Conservation (phyloP, 2,329 filamentous ascomycete genomes). For the Alternaria sp. region DNA sequence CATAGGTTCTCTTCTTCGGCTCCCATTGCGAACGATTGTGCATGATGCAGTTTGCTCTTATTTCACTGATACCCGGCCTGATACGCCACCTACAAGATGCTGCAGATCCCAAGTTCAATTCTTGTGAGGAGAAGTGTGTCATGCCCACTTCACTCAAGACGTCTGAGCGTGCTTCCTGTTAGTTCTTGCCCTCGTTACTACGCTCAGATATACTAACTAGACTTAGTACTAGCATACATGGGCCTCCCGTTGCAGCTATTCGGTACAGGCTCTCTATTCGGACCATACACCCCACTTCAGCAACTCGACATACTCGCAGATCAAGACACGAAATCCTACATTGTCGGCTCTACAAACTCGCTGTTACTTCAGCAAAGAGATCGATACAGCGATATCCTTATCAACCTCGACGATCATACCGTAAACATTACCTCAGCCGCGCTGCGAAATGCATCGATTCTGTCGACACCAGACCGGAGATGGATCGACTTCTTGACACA, state of each 20-base stretch:
- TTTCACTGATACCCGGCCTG: constrained; percentile 93
- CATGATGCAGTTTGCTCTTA: constrained; percentile 97
- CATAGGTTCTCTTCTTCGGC: constrained; percentile 96
- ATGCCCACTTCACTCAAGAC: constrained; percentile 87
- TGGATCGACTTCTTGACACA: constrained; percentile 98
- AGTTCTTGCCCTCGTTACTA: constrained; percentile 19
- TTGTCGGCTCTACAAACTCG: constrained; percentile 96
- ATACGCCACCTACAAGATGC: constrained; percentile 93
- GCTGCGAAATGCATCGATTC: constrained; percentile 75
- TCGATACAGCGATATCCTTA: constrained; percentile 93
- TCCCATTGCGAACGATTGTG: constrained; percentile 95
- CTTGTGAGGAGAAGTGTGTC: constrained; percentile 76
- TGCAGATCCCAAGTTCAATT: constrained; percentile 91
- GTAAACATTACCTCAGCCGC: constrained; percentile 85
- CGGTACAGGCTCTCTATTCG: constrained; percentile 94
- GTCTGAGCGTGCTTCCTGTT: constrained; percentile 85
- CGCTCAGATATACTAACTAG: constrained; percentile 30
- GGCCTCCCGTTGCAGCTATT: constrained; percentile 94
- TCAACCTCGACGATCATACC: constrained; percentile 91
- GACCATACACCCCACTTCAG: constrained; percentile 95
- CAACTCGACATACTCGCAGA: constrained; percentile 94
- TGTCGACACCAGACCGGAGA: constrained; percentile 86
- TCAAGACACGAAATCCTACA: constrained; percentile 93
- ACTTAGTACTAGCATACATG: constrained; percentile 84
- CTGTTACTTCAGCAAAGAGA: constrained; percentile 93